Percentiles rank a stretch among this genome's conserved stretches.
Conservation (phyloP, 2,329 filamentous ascomycete species). For the Phialemonium atrogriseum region DNA sequence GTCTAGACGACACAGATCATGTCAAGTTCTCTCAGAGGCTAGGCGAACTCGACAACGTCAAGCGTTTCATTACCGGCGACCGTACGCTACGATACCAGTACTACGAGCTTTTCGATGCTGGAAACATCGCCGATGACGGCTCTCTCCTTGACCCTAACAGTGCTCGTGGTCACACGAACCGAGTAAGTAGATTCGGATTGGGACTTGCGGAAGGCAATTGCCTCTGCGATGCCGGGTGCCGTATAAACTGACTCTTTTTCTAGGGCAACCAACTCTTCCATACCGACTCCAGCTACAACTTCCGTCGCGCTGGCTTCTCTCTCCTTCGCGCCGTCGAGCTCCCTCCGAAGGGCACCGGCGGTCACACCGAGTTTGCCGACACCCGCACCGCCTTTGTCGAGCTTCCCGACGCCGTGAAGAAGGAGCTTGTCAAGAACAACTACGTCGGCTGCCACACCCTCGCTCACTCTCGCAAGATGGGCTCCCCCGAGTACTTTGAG, state of each 20-base stretch:
- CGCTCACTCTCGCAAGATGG: constrained; percentile 42
- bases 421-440: constrained; percentile 26
- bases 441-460: constrained; percentile 43
- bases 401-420: constrained; percentile 25
- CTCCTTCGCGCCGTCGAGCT: constrained; percentile 40
- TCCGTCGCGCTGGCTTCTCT: constrained; percentile 42
- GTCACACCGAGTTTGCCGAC: constrained; percentile 45
- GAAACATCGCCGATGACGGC: constrained; percentile 43
- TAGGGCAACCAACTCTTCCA: constrained; percentile 47
- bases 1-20: constrained; percentile 40
- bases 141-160: constrained; percentile 28
- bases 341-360: constrained; percentile 37
- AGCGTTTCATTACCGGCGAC: constrained; percentile 35
- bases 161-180: constrained; percentile 29
- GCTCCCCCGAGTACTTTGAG: constrained; percentile 18
- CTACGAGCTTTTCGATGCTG: constrained; percentile 48
- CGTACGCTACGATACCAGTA: constrained; percentile 37
- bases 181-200: too few relatives aligned
- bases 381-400: constrained; percentile 41
- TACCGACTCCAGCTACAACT: constrained; percentile 46
- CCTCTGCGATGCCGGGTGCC: too few relatives aligned
- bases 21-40: constrained; percentile 40
- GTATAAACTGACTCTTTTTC: too few relatives aligned
- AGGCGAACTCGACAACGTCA: constrained; percentile 47
- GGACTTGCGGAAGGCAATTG: too few relatives aligned